A percentile compares a stretch with the other conserved stretches of the same genome.
These are phyloP conservation scores for Pilasporangium apinafurcum DNA, from an alignment of 352 stramenopile genomes.

Conservation along the genomic window DNA sequence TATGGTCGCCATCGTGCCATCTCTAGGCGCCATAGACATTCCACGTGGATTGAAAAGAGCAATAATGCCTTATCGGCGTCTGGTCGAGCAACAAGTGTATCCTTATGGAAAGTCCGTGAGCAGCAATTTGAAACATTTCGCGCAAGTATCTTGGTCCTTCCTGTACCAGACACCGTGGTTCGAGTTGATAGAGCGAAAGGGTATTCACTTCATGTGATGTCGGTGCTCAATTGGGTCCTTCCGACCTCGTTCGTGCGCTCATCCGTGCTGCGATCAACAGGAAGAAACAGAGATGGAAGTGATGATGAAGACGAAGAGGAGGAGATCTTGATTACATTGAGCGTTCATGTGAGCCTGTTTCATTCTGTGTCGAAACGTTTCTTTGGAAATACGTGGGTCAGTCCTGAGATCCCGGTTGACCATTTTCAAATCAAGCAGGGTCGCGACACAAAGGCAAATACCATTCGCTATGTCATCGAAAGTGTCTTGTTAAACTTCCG, in stretches of 20 bases:
- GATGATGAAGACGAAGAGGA: constrained; percentile 35
- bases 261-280: constrained; percentile 12
- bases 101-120: constrained; percentile 50
- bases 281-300: constrained; percentile 8
- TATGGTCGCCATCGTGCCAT: too few relatives aligned
- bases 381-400: constrained; percentile 91
- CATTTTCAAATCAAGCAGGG: constrained; percentile 39
- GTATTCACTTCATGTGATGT: constrained; percentile 62
- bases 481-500: constrained; percentile 54
- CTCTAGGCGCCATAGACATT: too few relatives aligned
- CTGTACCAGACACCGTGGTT: constrained; percentile 41
- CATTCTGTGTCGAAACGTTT: constrained; percentile 80
- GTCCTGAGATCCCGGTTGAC: constrained; percentile 51
- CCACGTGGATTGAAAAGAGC: too few relatives aligned
- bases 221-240: constrained; percentile 60
- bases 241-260: constrained; percentile 33
- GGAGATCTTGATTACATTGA: constrained; percentile 50
- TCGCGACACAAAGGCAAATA: constrained; percentile 33
- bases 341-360: constrained; percentile 87
- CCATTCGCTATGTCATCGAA: constrained; percentile 44
- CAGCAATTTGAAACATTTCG: constrained; percentile 79
- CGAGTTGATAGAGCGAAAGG: constrained; percentile 54
- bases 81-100: constrained; percentile 8
- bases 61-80: too few relatives aligned
- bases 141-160: constrained; percentile 46